Evolutionary conservation across 306 rosid species (phyloP).

Genomic region (Calophaca sinica): DNA sequence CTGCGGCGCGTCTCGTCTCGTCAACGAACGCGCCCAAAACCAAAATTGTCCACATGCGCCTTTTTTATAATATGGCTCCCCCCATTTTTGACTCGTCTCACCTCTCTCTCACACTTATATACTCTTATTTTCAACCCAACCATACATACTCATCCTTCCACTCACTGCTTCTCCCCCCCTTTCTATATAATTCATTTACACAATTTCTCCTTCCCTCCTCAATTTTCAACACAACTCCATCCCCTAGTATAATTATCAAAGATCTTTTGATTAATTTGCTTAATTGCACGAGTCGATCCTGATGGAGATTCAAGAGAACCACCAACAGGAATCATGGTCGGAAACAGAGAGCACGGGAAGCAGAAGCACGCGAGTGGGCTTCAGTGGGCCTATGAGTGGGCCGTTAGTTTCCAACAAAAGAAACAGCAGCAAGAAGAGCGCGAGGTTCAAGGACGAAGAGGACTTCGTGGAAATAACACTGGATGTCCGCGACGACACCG

Average conservation of each 20-base stretch:
- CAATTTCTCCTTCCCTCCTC: background rate
- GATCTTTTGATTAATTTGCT: too few species aligned
- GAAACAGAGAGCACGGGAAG: constrained; percentile 66
- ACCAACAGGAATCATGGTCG: constrained; percentile 55
- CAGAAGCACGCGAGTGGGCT: constrained; percentile 55
- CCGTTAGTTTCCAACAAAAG: constrained; percentile 57
- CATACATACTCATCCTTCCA: too few species aligned
- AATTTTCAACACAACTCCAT: background rate
- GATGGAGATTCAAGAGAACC: constrained; percentile 76
- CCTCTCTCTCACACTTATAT: background rate
- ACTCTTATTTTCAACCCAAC: too few species aligned
- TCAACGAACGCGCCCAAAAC: constrained; percentile 26
- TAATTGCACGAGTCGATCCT: too few species aligned
- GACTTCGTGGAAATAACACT: constrained; percentile 82
- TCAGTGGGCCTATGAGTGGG: constrained; percentile 79
- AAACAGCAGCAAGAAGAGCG: constrained; percentile 61
- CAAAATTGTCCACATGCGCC: constrained; percentile 15
- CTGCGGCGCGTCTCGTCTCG: background rate
- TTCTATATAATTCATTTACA: background rate
- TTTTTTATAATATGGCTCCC: constrained; percentile 1
- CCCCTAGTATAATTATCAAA: background rate
- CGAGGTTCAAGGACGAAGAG: constrained; percentile 63
- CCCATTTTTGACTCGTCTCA: constrained; percentile 25
- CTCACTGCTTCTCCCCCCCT: background rate
- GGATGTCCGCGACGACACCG: constrained; percentile 72